Percentiles rank a stretch among this genome's conserved stretches.
Evolutionary conservation across 345 rosid genomes (phyloP).

Genomic region (Bruguiera sexangula): DNA sequence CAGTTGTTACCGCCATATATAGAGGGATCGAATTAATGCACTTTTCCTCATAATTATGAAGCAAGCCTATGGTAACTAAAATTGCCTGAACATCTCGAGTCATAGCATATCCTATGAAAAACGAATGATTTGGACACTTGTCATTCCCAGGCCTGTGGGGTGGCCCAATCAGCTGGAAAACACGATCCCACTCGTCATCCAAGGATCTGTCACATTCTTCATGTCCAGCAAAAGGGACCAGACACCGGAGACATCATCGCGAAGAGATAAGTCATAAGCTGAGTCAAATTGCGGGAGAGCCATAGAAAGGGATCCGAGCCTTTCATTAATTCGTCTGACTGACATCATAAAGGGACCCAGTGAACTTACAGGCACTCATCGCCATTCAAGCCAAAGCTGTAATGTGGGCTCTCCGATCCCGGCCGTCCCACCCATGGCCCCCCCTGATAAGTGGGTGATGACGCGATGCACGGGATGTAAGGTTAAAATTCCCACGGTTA

Average conservation of each 20-base stretch:
- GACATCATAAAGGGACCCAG: constrained; percentile 22
- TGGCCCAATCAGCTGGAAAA: not conserved
- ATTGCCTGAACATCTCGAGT: too few species aligned
- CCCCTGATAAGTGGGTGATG: constrained; percentile 17
- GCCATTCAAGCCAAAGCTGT: constrained; percentile 36
- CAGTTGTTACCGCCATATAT: too few species aligned
- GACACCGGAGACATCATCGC: constrained; percentile 7
- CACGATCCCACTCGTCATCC: not conserved
- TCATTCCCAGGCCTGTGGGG: too few species aligned
- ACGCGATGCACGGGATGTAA: constrained; percentile 18
- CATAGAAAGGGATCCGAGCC: constrained; percentile 13
- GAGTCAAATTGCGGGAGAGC: constrained; percentile 2
- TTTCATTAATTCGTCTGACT: not conserved
- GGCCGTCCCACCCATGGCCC: constrained; percentile 14
- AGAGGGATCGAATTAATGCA: too few species aligned
- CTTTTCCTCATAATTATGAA: too few species aligned
- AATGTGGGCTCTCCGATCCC: constrained; percentile 30
- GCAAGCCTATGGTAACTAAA: too few species aligned
- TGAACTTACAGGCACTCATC: constrained; percentile 7
- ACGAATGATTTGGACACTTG: too few species aligned
- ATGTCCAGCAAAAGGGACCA: constrained; percentile 23
- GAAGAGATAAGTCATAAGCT: constrained; percentile 1
- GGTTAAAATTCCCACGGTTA: constrained; percentile 10
- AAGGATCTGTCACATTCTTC: constrained; percentile 28
- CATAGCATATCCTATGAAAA: too few species aligned